A percentile compares a stretch with the other conserved stretches of the same genome.
These are phyloP conservation scores for Fusarium sororula DNA, from an alignment of 2,329 filamentous ascomycete species.

Conservation along the genomic window DNA sequence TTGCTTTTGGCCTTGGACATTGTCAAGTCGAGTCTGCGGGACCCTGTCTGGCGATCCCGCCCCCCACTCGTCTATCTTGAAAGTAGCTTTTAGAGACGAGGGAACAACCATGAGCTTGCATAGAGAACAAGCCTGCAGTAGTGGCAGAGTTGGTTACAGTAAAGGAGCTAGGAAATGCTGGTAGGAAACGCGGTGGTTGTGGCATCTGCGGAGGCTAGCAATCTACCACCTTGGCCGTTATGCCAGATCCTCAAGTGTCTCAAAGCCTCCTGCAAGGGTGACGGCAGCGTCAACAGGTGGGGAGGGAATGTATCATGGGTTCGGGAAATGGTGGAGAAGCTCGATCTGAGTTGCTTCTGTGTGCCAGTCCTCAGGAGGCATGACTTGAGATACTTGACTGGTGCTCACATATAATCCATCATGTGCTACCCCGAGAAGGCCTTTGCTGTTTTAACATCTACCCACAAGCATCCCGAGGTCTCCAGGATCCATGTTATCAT, in stretches of 20 bases:
- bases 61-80: slow-evolving; percentile 40
- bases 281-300: slow-evolving; percentile 37
- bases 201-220: slow-evolving; percentile 32
- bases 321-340: slow-evolving; percentile 42
- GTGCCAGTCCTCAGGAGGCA: slow-evolving; percentile 22
- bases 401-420: slow-evolving; percentile 25
- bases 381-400: slow-evolving; percentile 26
- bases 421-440: slow-evolving; percentile 20
- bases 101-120: slow-evolving; percentile 21
- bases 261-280: slow-evolving; percentile 43
- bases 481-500: slow-evolving; percentile 26
- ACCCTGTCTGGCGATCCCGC: slow-evolving; percentile 40
- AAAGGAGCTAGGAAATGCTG: slow-evolving; percentile 14
- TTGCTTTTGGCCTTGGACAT: slow-evolving; percentile 42
- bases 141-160: slow-evolving; percentile 26
- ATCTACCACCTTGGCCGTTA: slow-evolving; percentile 41
- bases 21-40: slow-evolving; percentile 34
- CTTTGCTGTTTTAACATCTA: slow-evolving; percentile 18
- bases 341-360: slow-evolving; percentile 26
- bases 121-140: slow-evolving; percentile 25
- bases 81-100: slow-evolving; percentile 28
- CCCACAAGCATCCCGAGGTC: slow-evolving; percentile 23
- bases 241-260: slow-evolving; percentile 44
- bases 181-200: slow-evolving; percentile 18
- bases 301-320: slow-evolving; percentile 33